These are phyloP conservation scores for Mycena metata DNA, from an alignment of 768 basidiomycete genomes.

Conservation along the genomic window DNA sequence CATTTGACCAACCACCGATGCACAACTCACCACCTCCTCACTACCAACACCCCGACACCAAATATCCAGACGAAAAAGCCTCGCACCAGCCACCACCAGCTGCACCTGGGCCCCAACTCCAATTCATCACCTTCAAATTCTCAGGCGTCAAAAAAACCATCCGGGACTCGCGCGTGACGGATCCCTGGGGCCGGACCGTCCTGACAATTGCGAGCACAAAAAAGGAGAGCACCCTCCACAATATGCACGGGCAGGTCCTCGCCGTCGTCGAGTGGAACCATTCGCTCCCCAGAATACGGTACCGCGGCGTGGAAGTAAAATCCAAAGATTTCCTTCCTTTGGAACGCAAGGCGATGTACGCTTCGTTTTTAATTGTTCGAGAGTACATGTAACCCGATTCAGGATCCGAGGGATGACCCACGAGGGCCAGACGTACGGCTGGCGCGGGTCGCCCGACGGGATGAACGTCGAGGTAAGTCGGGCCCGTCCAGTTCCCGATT, in stretches of 20 bases:
- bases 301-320: constrained; percentile 22
- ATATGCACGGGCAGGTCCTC: constrained; percentile 23
- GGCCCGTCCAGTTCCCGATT: neutral
- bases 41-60: too few relatives aligned
- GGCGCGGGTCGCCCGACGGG: constrained; percentile 2
- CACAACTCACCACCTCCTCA: too few relatives aligned
- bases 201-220: constrained; percentile 25
- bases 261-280: constrained; percentile 29
- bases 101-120: neutral
- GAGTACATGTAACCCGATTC: neutral
- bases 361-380: neutral
- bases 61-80: too few relatives aligned
- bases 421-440: constrained; percentile 13
- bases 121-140: constrained; percentile 24
- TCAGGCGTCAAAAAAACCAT: constrained; percentile 26
- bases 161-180: constrained; percentile 27
- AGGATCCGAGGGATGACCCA: constrained; percentile 25
- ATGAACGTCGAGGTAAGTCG: constrained; percentile 18
- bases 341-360: constrained; percentile 26
- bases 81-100: too few relatives aligned
- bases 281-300: constrained; percentile 13
- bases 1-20: too few relatives aligned
- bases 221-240: constrained; percentile 24
- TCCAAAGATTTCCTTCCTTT: constrained; percentile 20
- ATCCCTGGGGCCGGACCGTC: constrained; percentile 27